Evolutionary conservation across 2,329 filamentous ascomycete species (phyloP).

Genomic region (Aspergillus neoniger): DNA sequence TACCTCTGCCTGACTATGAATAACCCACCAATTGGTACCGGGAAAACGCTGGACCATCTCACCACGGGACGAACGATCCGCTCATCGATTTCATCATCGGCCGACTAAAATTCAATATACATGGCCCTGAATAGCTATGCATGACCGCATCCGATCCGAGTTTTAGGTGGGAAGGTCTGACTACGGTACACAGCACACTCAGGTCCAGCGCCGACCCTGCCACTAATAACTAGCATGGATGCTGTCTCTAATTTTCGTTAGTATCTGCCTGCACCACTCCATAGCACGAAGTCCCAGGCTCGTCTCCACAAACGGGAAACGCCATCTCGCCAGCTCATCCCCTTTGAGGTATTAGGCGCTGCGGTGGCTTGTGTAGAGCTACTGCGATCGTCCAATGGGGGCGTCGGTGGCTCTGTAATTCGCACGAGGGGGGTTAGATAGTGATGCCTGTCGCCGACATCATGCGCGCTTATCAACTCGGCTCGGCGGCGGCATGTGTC

Average conservation of each 20-base stretch:
- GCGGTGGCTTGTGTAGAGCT: background rate
- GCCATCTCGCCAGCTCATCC: constrained; percentile 1
- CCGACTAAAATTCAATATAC: background rate
- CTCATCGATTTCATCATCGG: background rate
- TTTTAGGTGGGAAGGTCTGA: background rate
- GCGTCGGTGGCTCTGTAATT: background rate
- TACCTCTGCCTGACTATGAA: background rate
- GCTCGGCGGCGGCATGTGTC: background rate
- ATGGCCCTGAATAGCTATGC: background rate
- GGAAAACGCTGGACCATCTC: background rate
- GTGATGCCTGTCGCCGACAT: background rate
- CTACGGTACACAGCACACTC: background rate
- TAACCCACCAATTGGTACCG: background rate
- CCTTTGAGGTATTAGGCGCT: background rate
- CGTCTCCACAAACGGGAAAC: background rate
- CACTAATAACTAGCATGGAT: background rate
- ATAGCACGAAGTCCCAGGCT: background rate
- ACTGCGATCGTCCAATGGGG: background rate
- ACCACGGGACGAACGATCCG: background rate
- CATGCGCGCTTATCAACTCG: constrained; percentile 1
- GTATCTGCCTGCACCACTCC: background rate
- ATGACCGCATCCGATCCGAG: background rate
- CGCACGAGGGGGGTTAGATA: background rate
- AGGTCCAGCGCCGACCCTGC: background rate
- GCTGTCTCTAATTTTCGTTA: background rate